Percentiles rank a stretch among this genome's conserved stretches.
These are phyloP conservation scores for Candida ortonii DNA, from an alignment of 805 yeast genomes.

Conservation along the genomic window DNA sequence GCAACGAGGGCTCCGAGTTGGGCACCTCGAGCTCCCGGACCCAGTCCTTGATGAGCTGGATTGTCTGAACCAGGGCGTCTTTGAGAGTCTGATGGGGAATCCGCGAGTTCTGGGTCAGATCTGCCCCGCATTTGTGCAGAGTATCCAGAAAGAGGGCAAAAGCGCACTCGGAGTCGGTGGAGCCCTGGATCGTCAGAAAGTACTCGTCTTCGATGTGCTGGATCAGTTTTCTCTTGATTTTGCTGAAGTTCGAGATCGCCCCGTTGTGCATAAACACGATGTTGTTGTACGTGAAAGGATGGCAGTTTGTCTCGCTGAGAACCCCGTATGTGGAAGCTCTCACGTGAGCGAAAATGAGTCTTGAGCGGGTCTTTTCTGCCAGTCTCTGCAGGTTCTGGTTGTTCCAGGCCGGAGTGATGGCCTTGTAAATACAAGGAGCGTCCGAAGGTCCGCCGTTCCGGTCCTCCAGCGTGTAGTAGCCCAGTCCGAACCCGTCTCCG, in stretches of 20 bases:
- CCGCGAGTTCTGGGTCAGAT: conserved; percentile 44
- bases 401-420: conserved; percentile 98
- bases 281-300: conserved; percentile 85
- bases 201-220: conserved; percentile 76
- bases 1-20: conserved; percentile 68
- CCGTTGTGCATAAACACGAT: conserved; percentile 98
- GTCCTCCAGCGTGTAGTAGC: conserved; percentile 71
- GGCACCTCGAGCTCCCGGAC: conserved; percentile 54
- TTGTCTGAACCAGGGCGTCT: conserved; percentile 67
- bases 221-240: conserved; percentile 70
- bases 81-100: conserved; percentile 54
- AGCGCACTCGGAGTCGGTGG: conserved; percentile 94
- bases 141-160: conserved; percentile 86
- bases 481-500: conserved; percentile 98
- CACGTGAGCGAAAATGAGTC: conserved; percentile 89
- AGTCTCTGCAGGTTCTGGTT: conserved; percentile 83
- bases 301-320: conserved; percentile 92
- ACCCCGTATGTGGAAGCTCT: conserved; percentile 96
- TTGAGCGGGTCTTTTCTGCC: conserved; percentile 83
- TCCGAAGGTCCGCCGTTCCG: conserved; percentile 29
- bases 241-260: conserved; percentile 68
- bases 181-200: conserved; percentile 80
- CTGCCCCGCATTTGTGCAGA: conserved; percentile 68
- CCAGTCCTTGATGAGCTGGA: conserved; percentile 76
- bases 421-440: conserved; percentile 90